Evolutionary conservation across 768 basidiomycete species (phyloP).

Genomic region (Fomitopsis pulvina): DNA sequence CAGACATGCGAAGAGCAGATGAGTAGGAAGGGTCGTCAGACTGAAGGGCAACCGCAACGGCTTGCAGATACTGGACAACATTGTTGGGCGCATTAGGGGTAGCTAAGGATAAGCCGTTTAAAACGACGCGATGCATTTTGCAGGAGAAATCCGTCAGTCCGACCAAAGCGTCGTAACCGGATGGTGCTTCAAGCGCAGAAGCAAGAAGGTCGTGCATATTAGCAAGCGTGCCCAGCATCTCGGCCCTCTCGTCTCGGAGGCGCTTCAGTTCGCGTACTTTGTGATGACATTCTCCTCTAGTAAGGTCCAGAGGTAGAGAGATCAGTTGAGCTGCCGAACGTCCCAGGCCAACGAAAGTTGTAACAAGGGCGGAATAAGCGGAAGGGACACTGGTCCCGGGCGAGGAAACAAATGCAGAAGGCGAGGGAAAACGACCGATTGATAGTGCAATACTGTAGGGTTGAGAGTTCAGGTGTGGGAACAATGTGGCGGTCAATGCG

Average conservation of each 20-base stretch:
- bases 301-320: conserved; percentile 53
- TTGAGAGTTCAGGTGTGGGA: conserved; percentile 50
- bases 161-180: conserved; percentile 8
- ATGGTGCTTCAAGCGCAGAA: conserved; percentile 20
- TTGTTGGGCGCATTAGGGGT: background rate
- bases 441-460: conserved; percentile 21
- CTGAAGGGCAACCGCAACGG: conserved; percentile 12
- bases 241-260: conserved; percentile 62
- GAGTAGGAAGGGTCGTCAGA: conserved; percentile 12
- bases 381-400: conserved; percentile 11
- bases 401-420: conserved; percentile 8
- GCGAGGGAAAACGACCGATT: conserved; percentile 12
- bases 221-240: conserved; percentile 57
- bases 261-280: conserved; percentile 54
- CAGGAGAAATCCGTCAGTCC: conserved; percentile 14
- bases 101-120: conserved; percentile 6
- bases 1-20: conserved; percentile 8
- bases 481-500: conserved; percentile 50
- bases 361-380: conserved; percentile 5
- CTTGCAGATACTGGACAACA: background rate
- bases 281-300: conserved; percentile 58
- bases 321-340: conserved; percentile 21
- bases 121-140: conserved; percentile 3
- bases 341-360: conserved; percentile 4
- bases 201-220: conserved; percentile 44